Conservation (phyloP, 768 basidiomycete species). For the Termitomyces sp. region DNA sequence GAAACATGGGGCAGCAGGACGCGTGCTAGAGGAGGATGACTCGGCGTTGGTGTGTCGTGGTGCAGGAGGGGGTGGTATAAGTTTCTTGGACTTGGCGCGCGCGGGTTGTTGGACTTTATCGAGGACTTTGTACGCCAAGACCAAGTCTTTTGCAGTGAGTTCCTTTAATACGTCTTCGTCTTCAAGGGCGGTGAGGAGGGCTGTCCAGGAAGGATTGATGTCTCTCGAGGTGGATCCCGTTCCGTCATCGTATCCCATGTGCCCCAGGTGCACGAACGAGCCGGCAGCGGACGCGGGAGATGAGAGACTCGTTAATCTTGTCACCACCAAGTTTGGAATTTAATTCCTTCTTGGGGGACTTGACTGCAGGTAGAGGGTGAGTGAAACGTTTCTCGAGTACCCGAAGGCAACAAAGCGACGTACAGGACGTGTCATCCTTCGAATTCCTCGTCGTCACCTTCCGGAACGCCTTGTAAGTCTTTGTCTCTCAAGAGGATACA, state of each 20-base stretch:
- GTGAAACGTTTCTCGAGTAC: conserved; percentile 3
- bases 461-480: too few relatives aligned
- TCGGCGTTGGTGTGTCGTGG: too few relatives aligned
- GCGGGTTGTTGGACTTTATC: too few relatives aligned
- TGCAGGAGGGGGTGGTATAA: too few relatives aligned
- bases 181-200: conserved; percentile 66
- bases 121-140: too few relatives aligned
- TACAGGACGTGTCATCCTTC: conserved; percentile 58
- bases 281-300: conserved; percentile 75
- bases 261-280: conserved; percentile 87
- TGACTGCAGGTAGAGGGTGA: not conserved
- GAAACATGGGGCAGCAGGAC: too few relatives aligned
- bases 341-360: conserved; percentile 26
- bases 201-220: conserved; percentile 89
- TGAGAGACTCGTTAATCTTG: conserved; percentile 90
- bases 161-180: conserved; percentile 63
- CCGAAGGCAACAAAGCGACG: conserved; percentile 22
- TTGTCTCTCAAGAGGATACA: too few relatives aligned
- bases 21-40: too few relatives aligned
- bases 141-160: too few relatives aligned
- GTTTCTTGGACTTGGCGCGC: too few relatives aligned
- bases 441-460: conserved; percentile 55
- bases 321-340: conserved; percentile 58
- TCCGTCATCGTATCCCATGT: conserved; percentile 92
- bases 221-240: conserved; percentile 83